A percentile compares a stretch with the other conserved stretches of the same genome.
phyloP scores from a whole-genome alignment of 2,329 filamentous ascomycete genomes.

The Fusarium guadeloupense region DNA sequence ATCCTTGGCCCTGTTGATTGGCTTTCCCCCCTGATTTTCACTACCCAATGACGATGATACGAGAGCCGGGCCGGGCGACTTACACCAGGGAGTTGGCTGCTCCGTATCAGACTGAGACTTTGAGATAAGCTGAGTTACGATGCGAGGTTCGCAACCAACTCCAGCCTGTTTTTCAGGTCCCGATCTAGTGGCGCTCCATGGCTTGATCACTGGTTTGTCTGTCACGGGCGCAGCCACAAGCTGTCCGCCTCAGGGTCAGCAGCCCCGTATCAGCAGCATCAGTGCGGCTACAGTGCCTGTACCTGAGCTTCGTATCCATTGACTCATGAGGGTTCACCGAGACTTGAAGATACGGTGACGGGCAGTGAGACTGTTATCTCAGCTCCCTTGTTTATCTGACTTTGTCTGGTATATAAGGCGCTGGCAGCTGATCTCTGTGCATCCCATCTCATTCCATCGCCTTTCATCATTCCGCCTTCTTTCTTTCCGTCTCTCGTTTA shows the following conservation, averaged over 20 bases:
- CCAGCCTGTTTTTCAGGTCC: constrained; percentile 28
- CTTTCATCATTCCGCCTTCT: constrained; percentile 9
- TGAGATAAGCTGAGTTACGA: constrained; percentile 25
- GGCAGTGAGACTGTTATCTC: constrained; percentile 32
- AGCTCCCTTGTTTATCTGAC: constrained; percentile 7
- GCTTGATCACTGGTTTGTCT: constrained; percentile 20
- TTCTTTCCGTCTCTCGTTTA: constrained; percentile 21
- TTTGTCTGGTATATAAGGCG: constrained; percentile 36
- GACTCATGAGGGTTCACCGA: constrained; percentile 28
- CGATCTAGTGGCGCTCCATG: constrained; percentile 38
- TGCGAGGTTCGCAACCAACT: constrained; percentile 23
- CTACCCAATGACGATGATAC: constrained; percentile 37
- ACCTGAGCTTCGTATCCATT: constrained; percentile 1
- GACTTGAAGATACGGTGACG: constrained; percentile 18
- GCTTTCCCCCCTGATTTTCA: constrained; percentile 31
- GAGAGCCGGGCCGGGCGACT: constrained; percentile 44
- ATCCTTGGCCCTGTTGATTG: constrained; percentile 23
- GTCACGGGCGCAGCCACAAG: constrained; percentile 33
- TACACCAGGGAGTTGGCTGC: constrained; percentile 32
- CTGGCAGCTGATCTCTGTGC: constrained; percentile 9
- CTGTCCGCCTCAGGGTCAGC: constrained; percentile 24
- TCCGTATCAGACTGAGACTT: constrained; percentile 25
- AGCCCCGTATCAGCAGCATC: constrained; percentile 24
- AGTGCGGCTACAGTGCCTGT: neutral
- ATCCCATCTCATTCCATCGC: constrained; percentile 6